Conservation (phyloP, 2,329 filamentous ascomycete genomes). For the Hypoxylon rubiginosum region DNA sequence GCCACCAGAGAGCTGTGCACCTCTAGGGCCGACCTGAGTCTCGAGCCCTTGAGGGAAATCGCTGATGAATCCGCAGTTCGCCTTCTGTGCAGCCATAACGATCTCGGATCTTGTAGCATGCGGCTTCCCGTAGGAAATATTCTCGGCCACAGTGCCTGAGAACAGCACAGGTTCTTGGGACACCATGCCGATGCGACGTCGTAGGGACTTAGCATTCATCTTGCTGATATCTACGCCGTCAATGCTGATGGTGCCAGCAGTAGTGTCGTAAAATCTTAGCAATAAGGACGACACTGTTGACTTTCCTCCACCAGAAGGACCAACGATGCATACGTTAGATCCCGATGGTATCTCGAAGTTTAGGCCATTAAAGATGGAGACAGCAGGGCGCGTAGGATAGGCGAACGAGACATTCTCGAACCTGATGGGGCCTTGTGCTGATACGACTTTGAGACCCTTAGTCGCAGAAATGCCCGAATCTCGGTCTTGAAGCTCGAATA, state of each 20-base stretch:
- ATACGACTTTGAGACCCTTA: slow-evolving; percentile 80
- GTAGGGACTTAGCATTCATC: slow-evolving; percentile 94
- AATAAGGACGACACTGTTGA: slow-evolving; percentile 94
- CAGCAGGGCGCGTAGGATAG: slow-evolving; percentile 93
- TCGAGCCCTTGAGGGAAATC: slow-evolving; percentile 97
- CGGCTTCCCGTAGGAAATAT: slow-evolving; percentile 92
- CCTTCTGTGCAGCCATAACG: slow-evolving; percentile 86
- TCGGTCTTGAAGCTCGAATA: slow-evolving; percentile 96
- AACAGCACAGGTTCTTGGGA: slow-evolving; percentile 95
- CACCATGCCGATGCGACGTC: slow-evolving; percentile 93
- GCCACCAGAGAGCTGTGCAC: slow-evolving; percentile 92
- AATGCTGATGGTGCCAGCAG: slow-evolving; percentile 81
- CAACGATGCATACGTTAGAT: slow-evolving; percentile 95
- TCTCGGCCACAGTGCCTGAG: slow-evolving; percentile 86
- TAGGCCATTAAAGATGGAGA: slow-evolving; percentile 89
- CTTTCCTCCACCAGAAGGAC: slow-evolving; percentile 95
- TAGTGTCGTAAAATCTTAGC: slow-evolving; percentile 91
- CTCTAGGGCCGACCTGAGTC: slow-evolving; percentile 91
- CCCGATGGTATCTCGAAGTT: slow-evolving; percentile 93
- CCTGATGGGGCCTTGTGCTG: slow-evolving; percentile 88
- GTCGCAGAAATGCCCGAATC: slow-evolving; percentile 89
- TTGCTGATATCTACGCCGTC: slow-evolving; percentile 84
- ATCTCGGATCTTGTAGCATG: slow-evolving; percentile 84
- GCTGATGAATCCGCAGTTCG: slow-evolving; percentile 96
- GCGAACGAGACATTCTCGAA: slow-evolving; percentile 90